A percentile compares a stretch with the other conserved stretches of the same genome.
Conservation (phyloP, 768 basidiomycete genomes). For the Coprinopsis marcescibilis region DNA sequence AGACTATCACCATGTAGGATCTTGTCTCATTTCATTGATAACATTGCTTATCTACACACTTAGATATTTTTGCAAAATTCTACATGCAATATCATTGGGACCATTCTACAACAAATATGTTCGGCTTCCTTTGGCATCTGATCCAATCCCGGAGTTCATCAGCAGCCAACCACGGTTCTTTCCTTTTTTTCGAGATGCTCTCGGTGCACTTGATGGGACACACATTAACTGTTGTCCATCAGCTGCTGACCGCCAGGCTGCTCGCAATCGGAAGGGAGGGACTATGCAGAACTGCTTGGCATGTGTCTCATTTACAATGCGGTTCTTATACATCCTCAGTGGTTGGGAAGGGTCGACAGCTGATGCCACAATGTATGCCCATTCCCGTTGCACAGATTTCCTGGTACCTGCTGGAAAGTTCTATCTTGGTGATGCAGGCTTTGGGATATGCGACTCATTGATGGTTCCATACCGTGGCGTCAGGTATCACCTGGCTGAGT, state of each 20-base stretch:
- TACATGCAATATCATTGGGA: neutral
- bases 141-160: conserved; percentile 16
- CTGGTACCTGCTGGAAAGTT: conserved; percentile 21
- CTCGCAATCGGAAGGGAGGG: conserved; percentile 25
- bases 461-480: conserved; percentile 27
- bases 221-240: conserved; percentile 20
- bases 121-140: conserved; percentile 16
- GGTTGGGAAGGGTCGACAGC: conserved; percentile 37
- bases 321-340: conserved; percentile 31
- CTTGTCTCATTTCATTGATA: conserved; percentile 12
- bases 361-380: conserved; percentile 27
- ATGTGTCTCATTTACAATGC: conserved; percentile 25
- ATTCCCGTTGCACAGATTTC: conserved; percentile 25
- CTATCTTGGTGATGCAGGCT: conserved; percentile 28
- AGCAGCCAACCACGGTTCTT: conserved; percentile 22
- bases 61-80: conserved; percentile 18
- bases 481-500: conserved; percentile 29
- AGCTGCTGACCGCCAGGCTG: conserved; percentile 14
- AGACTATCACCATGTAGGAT: conserved; percentile 2
- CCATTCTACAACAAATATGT: conserved; percentile 12
- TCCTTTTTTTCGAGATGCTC: conserved; percentile 18
- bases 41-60: conserved; percentile 18
- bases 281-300: conserved; percentile 35
- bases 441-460: conserved; percentile 18
- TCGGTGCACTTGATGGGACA: conserved; percentile 26